Evolutionary conservation across 305 asterid species (phyloP).

Genomic region (Solanum hybrid): DNA sequence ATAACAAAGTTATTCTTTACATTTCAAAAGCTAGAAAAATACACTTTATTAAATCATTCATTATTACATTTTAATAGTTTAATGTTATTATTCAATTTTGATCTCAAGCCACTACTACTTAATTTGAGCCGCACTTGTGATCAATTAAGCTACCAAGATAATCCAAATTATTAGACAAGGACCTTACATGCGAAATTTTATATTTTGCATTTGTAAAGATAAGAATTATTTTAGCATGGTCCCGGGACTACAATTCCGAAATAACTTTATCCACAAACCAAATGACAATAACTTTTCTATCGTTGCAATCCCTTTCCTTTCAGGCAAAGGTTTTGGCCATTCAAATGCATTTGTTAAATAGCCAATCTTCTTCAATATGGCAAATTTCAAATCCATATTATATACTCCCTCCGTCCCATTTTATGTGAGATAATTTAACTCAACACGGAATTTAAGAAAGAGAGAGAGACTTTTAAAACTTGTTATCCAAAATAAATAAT

Average conservation of each 20-base stretch:
- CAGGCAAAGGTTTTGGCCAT: background rate
- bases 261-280: background rate
- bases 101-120: background rate
- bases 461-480: no score
- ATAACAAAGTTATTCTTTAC: background rate
- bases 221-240: background rate
- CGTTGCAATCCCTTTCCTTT: background rate
- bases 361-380: background rate
- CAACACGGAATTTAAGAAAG: rapidly evolving
- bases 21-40: background rate
- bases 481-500: no score
- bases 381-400: background rate
- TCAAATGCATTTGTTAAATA: background rate
- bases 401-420: no score
- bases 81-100: background rate
- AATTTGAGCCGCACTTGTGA: background rate
- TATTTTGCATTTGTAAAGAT: background rate
- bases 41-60: no score
- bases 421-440: no score
- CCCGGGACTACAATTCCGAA: rapidly evolving
- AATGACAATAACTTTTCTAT: background rate
- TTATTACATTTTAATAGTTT: background rate
- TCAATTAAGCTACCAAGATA: background rate
- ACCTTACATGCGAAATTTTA: background rate
- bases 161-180: background rate